Evolutionary conservation across 306 rosid genomes (phyloP), one percentile per base, ranked within the genome.

Genomic region (Gastrolobium bilobum): DNA sequence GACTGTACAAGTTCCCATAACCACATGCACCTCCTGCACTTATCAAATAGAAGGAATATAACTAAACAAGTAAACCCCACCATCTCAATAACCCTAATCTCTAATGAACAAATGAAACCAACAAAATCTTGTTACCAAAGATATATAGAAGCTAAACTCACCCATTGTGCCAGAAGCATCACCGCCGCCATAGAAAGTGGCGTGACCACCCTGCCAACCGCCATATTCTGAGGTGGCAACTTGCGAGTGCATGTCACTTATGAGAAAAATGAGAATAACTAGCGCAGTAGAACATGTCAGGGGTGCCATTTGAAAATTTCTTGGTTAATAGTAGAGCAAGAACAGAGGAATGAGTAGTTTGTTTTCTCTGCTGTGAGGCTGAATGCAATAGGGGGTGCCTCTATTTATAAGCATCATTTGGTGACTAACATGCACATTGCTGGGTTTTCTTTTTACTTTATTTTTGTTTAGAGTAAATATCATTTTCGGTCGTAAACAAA

Each of bases 141-240:
- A 30, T 2, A 44, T 39, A 39, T 7, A 40, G 20, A 65, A 53
- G 66, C 11, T 40, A 65, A 51, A 80, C 88, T 77, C 74, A 91
- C 98, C 97, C 98, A 93, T 93, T 69, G 98, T 93, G 80, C 94
- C 97, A 0, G 92, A 79, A 5, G 97, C 97, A 83, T 89, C 91
- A 8, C 93, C 93, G 0, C 98, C 97, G 6, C 98, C 98, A 9
- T 93, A 93, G 81, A 93, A 93, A 35, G 98, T 93, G 82, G 98
- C 98, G 14, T 91, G 98, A 26, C 56, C 97, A 15, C 83, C 57
- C 61, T 92, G 77, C 92, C 95, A 84, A 31, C 89, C 89, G 0
- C 90, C 91, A 11, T 89, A 87, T 71, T 86, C 80, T 1, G 94
- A 90, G 4, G 42, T 31, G 34, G 72, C 77, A 15, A 54, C 82